Base-by-base conservation (phyloP, 1,139 yeast species). In the Zygoascus meyerae region DNA sequence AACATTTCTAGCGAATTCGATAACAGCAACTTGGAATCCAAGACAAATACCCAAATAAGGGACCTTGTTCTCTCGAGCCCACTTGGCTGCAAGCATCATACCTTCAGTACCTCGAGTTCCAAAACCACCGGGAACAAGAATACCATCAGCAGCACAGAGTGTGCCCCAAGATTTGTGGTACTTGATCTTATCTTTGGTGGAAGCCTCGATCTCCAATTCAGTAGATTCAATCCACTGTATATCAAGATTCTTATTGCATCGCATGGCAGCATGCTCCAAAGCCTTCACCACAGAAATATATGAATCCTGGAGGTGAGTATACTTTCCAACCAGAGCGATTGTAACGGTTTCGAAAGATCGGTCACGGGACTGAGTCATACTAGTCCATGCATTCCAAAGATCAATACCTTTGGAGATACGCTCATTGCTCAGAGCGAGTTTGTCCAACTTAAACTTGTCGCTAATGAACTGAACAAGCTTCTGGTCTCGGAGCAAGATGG, bases 31-130 rank as follows among this genome's bases (percentile, higher is more conserved):
- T 73, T 94, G 99, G 72, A 94, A 81, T 54, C 99, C 99, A 53
- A 94, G 79, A 72, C 99, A 94, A 54, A 94, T 95, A 63, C 99
- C 99, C 64, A 94, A 76, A 68, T 83, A 94, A 47, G 99, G 99
- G 48, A 89, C 78, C 61, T 83, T 77, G 71, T 89, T 89, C 68
- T 86, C 95, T 71, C 99, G 83, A 18, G 98, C 98, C 82, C 95
- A 94, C 67, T 86, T 84, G 48, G 97, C 95, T 53, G 97, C 98
- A 32, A 89, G 74, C 66, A 94, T 74, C 99, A 94, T 94, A 62
- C 98, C 98, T 71, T 92, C 97, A 52, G 89, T 87, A 69, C 99
- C 99, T 69, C 98, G 83, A 47, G 81, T 72, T 53, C 99, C 99
- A 64, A 94, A 94, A 1, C 99, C 99, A 63, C 99, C 99, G 36